Evolutionary conservation across 805 yeast species (phyloP).

Genomic region (Wickerhamomyces pijperi): DNA sequence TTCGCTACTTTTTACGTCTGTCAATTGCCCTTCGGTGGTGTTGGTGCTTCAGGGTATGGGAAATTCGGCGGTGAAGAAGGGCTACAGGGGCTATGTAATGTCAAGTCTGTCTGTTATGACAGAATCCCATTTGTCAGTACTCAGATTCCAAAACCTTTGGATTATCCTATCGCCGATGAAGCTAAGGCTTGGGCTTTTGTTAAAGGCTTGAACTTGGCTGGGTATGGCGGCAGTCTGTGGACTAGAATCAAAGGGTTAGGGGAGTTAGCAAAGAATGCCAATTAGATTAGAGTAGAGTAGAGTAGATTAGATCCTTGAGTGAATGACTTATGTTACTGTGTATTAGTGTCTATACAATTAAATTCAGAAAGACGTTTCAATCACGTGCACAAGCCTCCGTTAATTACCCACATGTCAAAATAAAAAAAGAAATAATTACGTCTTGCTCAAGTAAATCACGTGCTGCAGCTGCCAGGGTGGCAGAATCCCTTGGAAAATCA

Average conservation of each 20-base stretch:
- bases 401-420: neutral
- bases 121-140: slow-evolving; percentile 69
- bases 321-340: too few relatives aligned
- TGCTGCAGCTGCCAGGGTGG: too few relatives aligned
- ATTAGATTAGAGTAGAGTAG: slow-evolving; percentile 1
- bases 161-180: slow-evolving; percentile 80
- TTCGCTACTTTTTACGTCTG: slow-evolving; percentile 94
- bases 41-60: slow-evolving; percentile 88
- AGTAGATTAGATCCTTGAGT: too few relatives aligned
- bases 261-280: slow-evolving; percentile 38
- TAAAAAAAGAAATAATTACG: too few relatives aligned
- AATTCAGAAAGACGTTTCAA: too few relatives aligned
- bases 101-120: slow-evolving; percentile 83
- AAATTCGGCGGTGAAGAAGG: slow-evolving; percentile 99
- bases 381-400: too few relatives aligned
- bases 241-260: slow-evolving; percentile 45
- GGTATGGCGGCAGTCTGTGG: slow-evolving; percentile 72
- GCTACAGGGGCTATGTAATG: slow-evolving; percentile 74
- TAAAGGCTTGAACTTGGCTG: slow-evolving; percentile 67
- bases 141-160: slow-evolving; percentile 77
- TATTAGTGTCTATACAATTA: too few relatives aligned
- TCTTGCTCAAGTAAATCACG: too few relatives aligned
- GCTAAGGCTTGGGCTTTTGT: slow-evolving; percentile 86
- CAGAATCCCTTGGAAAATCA: too few relatives aligned
- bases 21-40: slow-evolving; percentile 96